Base-by-base conservation (phyloP, 257 asterid species). In the Handroanthus guayacan region DNA sequence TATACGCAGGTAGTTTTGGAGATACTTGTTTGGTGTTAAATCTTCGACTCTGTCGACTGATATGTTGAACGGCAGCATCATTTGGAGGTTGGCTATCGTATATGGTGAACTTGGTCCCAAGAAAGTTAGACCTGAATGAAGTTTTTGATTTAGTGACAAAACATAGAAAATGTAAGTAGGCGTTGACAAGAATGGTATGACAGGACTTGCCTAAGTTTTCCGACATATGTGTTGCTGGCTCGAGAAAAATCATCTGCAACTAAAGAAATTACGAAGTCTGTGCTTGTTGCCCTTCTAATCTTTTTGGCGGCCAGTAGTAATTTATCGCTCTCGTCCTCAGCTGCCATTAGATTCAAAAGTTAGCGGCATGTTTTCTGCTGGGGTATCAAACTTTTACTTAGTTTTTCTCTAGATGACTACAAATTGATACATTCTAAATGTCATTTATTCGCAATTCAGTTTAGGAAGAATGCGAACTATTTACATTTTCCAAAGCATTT, bases 71-170 rank as follows among this genome's bases (percentile, higher is more conserved):
- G 9, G 87, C 78, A 70, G 89, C 77, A 16, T 82, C 86, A 52
- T 55, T 79, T 47, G 97, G 91, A 67, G 91, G 89, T 72, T 94
- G 97, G 91, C 92, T 87, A 66, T 94, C 98, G 64, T 78, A 90
- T 64, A 92, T 76, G 62, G 97, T 87, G 81, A 94, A 94, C 92
- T 92, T 94, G 60, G 98, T 94, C 37, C 98, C 97, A 60, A 94
- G 90, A 72, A 94, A 92, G 84, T 94, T 94, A 44, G 98, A 92
- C 86, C 98, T 94, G 88, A 52, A 78, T 14, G 72, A 76, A 81
- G 25, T n/a, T 62, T 47, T 68, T 54, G n/a, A n/a, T 11, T 68
- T 43, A 57, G 61, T 54, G 51, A 82, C 72, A 11, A 62, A 2
- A 64, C 9, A 71, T 39, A 67, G 74, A 17, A 36, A 44, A 67